These are phyloP conservation scores for Gryganskiella cystojenkinii DNA, from an alignment of 192 early-diverging fungal genomes.

Conservation along the genomic window DNA sequence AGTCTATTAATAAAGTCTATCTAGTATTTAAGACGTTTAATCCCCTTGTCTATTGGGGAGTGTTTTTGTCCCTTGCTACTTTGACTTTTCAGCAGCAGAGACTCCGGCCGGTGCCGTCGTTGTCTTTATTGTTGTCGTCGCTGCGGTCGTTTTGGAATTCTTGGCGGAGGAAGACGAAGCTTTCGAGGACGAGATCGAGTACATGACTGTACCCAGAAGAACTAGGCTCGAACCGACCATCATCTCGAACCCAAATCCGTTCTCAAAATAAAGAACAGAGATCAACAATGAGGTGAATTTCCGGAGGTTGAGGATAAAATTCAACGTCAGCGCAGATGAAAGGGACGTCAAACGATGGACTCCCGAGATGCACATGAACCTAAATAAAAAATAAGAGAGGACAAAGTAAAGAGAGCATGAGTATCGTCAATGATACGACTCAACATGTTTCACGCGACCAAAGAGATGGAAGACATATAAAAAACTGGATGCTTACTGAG, in stretches of 20 bases:
- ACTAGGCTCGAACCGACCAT: constrained; percentile 78
- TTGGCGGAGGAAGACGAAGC: not conserved
- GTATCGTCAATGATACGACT: constrained; percentile 7
- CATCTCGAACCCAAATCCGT: constrained; percentile 74
- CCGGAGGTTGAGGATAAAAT: constrained; percentile 86
- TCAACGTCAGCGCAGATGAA: constrained; percentile 83
- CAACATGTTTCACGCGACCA: not conserved
- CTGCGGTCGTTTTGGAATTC: too few relatives aligned
- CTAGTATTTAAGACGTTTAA: too few relatives aligned
- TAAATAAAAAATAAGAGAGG: too few relatives aligned
- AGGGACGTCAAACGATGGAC: constrained; percentile 85
- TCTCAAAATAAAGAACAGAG: constrained; percentile 83
- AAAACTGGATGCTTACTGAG: constrained; percentile 71
- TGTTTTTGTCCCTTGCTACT: too few relatives aligned
- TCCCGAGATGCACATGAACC: constrained; percentile 88
- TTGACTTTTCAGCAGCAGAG: too few relatives aligned
- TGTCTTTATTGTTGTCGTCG: too few relatives aligned
- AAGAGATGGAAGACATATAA: not conserved
- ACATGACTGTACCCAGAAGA: constrained; percentile 83
- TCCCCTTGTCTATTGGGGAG: too few relatives aligned
- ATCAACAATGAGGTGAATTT: constrained; percentile 87
- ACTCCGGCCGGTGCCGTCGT: too few relatives aligned
- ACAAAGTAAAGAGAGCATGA: not conserved
- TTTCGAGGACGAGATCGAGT: constrained; percentile 62
- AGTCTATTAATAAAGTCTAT: too few relatives aligned